Conservation (phyloP, 129 eudicot genomes). For the Lactuca sativa region DNA sequence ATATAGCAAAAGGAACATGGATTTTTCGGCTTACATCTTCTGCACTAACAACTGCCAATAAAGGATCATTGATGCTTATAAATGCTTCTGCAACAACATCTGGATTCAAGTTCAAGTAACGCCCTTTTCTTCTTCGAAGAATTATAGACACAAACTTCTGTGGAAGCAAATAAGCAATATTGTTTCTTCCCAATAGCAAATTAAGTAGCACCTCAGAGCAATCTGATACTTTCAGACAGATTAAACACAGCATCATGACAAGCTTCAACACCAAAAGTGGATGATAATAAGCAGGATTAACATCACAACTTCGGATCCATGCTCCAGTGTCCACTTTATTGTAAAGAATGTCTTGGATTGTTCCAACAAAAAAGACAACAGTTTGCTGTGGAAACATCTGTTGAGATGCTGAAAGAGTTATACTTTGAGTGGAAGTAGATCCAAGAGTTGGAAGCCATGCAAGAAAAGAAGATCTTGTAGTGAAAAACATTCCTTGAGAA, state of each 20-base stretch:
- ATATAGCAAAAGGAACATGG: conserved; percentile 36
- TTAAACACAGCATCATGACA: conserved; percentile 41
- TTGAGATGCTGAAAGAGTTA: neutral
- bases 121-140: conserved; percentile 4
- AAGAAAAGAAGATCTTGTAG: conserved; percentile 55
- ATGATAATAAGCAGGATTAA: conserved; percentile 22
- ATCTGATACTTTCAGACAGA: conserved; percentile 36
- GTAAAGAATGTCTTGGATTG: conserved; percentile 25
- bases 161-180: conserved; percentile 47
- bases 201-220: conserved; percentile 21
- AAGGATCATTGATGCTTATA: conserved; percentile 51
- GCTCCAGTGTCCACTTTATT: conserved; percentile 21
- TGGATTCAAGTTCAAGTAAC: conserved; percentile 5
- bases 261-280: conserved; percentile 53
- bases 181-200: conserved; percentile 15
- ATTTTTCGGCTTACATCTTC: conserved; percentile 11
- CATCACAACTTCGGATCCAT: conserved; percentile 41
- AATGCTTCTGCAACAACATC: conserved; percentile 49
- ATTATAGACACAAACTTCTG: conserved; percentile 31
- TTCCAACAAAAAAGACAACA: conserved; percentile 14
- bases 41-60: conserved; percentile 36
- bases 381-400: neutral
- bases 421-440: conserved; percentile 4
- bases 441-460: conserved; percentile 41
- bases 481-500: conserved; percentile 26